phyloP scores from a whole-genome alignment of 352 stramenopile species.

The Pelagophyceae sp. region DNA sequence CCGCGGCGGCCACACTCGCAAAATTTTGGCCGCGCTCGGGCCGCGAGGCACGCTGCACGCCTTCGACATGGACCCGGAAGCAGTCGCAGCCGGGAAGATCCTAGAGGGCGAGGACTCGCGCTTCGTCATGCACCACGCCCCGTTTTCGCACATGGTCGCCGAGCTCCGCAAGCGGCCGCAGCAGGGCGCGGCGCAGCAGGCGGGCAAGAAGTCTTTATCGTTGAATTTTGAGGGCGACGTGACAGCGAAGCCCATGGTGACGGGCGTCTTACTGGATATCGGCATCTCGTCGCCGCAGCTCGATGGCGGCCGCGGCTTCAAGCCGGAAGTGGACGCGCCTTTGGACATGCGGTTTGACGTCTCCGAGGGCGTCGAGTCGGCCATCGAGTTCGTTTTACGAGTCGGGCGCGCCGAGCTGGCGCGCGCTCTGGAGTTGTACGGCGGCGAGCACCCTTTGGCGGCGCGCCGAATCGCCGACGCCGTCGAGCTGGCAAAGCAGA shows the following conservation, averaged over 20 bases:
- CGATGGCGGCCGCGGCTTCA: background rate
- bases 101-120: background rate
- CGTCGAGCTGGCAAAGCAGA: background rate
- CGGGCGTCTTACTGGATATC: background rate
- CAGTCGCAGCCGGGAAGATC: background rate
- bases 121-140: background rate
- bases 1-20: background rate
- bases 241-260: too few species aligned
- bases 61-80: slow-evolving; percentile 4
- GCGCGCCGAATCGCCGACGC: background rate
- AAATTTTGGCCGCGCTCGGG: background rate
- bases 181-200: too few species aligned
- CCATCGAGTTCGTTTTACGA: background rate
- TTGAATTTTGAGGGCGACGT: too few species aligned
- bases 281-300: background rate
- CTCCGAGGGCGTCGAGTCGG: background rate
- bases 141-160: background rate
- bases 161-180: too few species aligned
- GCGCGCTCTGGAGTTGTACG: background rate
- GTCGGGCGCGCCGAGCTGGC: background rate
- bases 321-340: background rate
- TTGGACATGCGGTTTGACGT: background rate
- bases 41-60: background rate
- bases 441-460: background rate
- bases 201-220: too few species aligned